phyloP scores from a whole-genome alignment of 495 filamentous ascomycete species.

The Penicillium arizonense region DNA sequence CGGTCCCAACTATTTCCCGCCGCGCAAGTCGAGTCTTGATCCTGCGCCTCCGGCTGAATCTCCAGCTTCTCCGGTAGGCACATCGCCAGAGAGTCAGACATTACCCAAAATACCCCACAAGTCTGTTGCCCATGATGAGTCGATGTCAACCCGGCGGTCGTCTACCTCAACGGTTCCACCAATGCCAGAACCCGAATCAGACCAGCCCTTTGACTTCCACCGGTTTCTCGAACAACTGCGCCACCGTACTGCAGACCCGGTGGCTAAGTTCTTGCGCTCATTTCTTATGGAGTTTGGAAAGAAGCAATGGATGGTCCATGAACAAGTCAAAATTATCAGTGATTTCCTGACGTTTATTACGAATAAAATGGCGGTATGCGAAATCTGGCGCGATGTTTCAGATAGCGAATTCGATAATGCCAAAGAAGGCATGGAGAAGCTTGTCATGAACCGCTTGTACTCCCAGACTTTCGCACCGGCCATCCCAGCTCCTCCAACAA shows the following conservation, averaged over 20 bases:
- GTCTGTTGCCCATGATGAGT: slow-evolving; percentile 28
- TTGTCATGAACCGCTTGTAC: slow-evolving; percentile 98
- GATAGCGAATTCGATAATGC: slow-evolving; percentile 99
- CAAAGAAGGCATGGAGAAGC: slow-evolving; percentile 98
- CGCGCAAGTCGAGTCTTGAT: slow-evolving; percentile 81
- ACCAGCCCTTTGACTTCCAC: slow-evolving; percentile 96
- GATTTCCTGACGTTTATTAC: slow-evolving; percentile 98
- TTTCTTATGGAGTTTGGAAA: slow-evolving; percentile 96
- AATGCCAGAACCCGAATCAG: slow-evolving; percentile 83
- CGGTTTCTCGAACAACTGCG: slow-evolving; percentile 93
- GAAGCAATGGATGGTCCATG: slow-evolving; percentile 98
- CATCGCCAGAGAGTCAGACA: slow-evolving; percentile 20
- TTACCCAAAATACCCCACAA: slow-evolving; percentile 17
- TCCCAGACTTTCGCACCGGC: slow-evolving; percentile 94
- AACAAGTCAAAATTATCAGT: slow-evolving; percentile 97
- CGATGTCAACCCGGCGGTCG: slow-evolving; percentile 49
- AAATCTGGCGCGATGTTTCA: slow-evolving; percentile 93
- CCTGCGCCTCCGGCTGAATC: slow-evolving; percentile 40
- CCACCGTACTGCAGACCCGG: slow-evolving; percentile 93
- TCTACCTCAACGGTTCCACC: slow-evolving; percentile 56
- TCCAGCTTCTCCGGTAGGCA: slow-evolving; percentile 11
- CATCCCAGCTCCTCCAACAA: slow-evolving; percentile 77
- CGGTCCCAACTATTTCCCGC: slow-evolving; percentile 66
- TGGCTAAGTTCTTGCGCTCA: slow-evolving; percentile 91
- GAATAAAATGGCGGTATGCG: slow-evolving; percentile 98